Evolutionary conservation across 306 rosid species (phyloP).

Genomic region (Chamaecrista fasciculata): DNA sequence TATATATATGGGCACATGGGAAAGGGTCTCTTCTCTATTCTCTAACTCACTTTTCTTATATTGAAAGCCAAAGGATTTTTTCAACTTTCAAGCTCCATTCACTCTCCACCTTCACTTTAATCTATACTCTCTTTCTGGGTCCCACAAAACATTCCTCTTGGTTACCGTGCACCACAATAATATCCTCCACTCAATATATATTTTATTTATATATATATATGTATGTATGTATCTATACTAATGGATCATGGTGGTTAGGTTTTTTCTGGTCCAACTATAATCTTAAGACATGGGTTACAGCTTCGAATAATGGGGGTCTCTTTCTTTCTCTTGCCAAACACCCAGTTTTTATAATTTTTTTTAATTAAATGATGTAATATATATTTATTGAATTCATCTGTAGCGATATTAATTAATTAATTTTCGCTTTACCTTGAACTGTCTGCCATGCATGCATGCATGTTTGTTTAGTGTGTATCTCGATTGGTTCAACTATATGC

Average conservation of each 20-base stretch:
- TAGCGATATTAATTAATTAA: neutral
- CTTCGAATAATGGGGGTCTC: constrained; percentile 16
- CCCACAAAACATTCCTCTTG: constrained; percentile 77
- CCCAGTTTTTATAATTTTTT: neutral
- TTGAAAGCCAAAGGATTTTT: constrained; percentile 48
- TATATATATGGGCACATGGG: too few relatives aligned
- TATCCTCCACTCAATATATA: constrained; percentile 41
- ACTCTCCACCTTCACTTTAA: too few relatives aligned
- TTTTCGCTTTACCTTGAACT: neutral
- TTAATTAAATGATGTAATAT: too few relatives aligned
- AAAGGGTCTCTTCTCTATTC: neutral
- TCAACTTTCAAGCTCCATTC: too few relatives aligned
- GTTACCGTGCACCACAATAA: constrained; percentile 48
- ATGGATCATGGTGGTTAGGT: constrained; percentile 21
- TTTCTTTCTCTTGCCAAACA: constrained; percentile 37
- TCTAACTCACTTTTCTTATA: constrained; percentile 26
- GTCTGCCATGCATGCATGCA: neutral
- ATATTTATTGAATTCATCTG: neutral
- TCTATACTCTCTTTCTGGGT: constrained; percentile 15
- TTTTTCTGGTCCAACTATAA: neutral
- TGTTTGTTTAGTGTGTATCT: too few relatives aligned
- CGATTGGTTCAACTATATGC: neutral
- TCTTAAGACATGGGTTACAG: constrained; percentile 10
- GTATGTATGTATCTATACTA: neutral
- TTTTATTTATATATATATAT: too few relatives aligned